phyloP scores from a whole-genome alignment of 495 filamentous ascomycete genomes.

The Lichenothelia convexa region DNA sequence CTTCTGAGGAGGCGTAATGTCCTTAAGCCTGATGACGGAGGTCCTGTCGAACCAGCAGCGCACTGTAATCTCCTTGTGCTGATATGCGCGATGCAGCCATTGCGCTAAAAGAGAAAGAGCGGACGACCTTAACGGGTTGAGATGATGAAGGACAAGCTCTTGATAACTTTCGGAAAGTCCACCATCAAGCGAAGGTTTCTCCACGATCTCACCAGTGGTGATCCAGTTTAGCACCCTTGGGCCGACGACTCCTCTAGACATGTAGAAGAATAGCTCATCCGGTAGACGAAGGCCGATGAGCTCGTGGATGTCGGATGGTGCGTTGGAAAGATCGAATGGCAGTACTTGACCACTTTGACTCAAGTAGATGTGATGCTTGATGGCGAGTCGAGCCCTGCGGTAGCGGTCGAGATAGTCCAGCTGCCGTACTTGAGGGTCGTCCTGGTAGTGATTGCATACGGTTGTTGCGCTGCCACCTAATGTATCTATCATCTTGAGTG shows the following conservation, averaged over 20 bases:
- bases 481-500: constrained; percentile 45
- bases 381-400: constrained; percentile 59
- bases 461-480: constrained; percentile 41
- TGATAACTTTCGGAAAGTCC: constrained; percentile 66
- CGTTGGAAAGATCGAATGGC: constrained; percentile 45
- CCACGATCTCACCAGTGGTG: constrained; percentile 52
- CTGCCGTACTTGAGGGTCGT: constrained; percentile 50
- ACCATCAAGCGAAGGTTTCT: constrained; percentile 64
- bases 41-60: constrained; percentile 72
- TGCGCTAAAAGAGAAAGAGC: constrained; percentile 59
- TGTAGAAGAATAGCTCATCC: constrained; percentile 80
- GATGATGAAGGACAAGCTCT: constrained; percentile 49
- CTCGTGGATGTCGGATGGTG: constrained; percentile 67
- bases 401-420: constrained; percentile 67
- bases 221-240: constrained; percentile 66
- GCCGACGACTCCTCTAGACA: constrained; percentile 64
- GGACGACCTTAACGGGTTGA: constrained; percentile 53
- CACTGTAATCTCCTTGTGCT: constrained; percentile 53
- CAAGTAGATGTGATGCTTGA: constrained; percentile 75
- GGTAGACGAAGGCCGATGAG: constrained; percentile 80
- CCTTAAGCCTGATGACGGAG: constrained; percentile 37
- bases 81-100: constrained; percentile 62
- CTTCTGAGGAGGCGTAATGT: constrained; percentile 39
- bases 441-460: constrained; percentile 49
- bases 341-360: constrained; percentile 55